Evolutionary conservation across 2,329 filamentous ascomycete genomes (phyloP).

Genomic region (Aspergillus sojae): DNA sequence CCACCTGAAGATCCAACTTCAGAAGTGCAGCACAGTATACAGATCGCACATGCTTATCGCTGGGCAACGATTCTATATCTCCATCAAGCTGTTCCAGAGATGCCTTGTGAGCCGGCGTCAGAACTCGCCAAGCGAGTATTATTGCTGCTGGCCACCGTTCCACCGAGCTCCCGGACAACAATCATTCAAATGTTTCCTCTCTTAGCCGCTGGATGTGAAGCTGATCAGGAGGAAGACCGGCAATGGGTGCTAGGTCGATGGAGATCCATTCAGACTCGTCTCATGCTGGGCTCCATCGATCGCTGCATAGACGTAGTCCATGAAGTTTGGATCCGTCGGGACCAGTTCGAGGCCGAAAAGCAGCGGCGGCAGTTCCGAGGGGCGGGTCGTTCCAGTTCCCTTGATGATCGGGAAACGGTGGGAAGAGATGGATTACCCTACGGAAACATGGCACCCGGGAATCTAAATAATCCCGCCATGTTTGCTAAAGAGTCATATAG

Average conservation of each 20-base stretch:
- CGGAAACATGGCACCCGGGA: constrained; percentile 3
- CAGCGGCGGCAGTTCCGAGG: constrained; percentile 33
- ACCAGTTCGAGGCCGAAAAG: constrained; percentile 53
- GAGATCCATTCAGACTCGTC: constrained; percentile 60
- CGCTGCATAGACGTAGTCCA: constrained; percentile 65
- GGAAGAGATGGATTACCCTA: constrained; percentile 19
- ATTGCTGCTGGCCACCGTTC: constrained; percentile 64
- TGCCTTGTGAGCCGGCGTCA: constrained; percentile 60
- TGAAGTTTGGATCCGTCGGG: constrained; percentile 68
- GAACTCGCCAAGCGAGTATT: constrained; percentile 65
- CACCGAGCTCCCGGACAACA: constrained; percentile 62
- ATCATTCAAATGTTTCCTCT: constrained; percentile 73
- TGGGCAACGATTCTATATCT: constrained; percentile 68
- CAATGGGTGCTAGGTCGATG: constrained; percentile 67
- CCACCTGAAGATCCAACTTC: constrained; percentile 65
- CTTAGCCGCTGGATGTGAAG: constrained; percentile 68
- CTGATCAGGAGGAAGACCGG: constrained; percentile 60
- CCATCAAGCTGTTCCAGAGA: constrained; percentile 69
- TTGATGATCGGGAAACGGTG: constrained; percentile 15
- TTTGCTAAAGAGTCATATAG: constrained; percentile 31
- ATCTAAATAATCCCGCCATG: neutral
- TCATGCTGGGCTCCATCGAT: constrained; percentile 70
- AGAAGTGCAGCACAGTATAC: constrained; percentile 64
- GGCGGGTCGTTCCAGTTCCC: constrained; percentile 22
- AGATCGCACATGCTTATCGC: constrained; percentile 68